Conservation (phyloP, 345 rosid genomes). For the Moringa oleifera region DNA sequence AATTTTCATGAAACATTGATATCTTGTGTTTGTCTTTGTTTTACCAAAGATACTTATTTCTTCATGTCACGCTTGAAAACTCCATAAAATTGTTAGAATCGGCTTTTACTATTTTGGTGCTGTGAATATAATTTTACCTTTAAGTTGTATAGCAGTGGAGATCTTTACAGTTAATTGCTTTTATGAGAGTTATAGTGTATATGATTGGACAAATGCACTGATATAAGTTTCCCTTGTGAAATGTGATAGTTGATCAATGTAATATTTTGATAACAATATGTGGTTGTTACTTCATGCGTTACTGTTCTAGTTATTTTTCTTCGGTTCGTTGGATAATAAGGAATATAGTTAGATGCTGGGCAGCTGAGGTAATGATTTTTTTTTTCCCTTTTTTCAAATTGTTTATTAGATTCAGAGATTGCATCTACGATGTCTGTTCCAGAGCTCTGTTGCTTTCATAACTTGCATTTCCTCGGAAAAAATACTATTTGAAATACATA, state of each 20-base stretch:
- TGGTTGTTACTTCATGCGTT: not conserved
- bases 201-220: not conserved
- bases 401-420: slow-evolving; percentile 5
- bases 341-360: slow-evolving; percentile 98
- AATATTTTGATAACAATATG: not conserved
- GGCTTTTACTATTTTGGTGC: too few relatives aligned
- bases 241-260: not conserved
- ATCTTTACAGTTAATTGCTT: too few relatives aligned
- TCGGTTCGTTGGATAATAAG: slow-evolving; percentile 97
- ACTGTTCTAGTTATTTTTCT: slow-evolving; percentile 16
- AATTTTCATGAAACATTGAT: too few relatives aligned
- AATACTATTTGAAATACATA: slow-evolving; percentile 34
- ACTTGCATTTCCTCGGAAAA: slow-evolving; percentile 2
- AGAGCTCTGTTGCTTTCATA: not conserved
- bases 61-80: too few relatives aligned
- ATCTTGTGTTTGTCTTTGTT: too few relatives aligned
- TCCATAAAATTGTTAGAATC: too few relatives aligned
- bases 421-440: slow-evolving; percentile 7
- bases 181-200: too few relatives aligned
- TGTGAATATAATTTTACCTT: too few relatives aligned
- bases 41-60: too few relatives aligned
- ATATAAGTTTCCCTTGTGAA: not conserved
- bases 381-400: slow-evolving; percentile 5
- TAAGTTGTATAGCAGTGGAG: too few relatives aligned
- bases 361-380: slow-evolving; percentile 82